phyloP scores from a whole-genome alignment of 495 filamentous ascomycete species.

The Corynascus novoguineensis region DNA sequence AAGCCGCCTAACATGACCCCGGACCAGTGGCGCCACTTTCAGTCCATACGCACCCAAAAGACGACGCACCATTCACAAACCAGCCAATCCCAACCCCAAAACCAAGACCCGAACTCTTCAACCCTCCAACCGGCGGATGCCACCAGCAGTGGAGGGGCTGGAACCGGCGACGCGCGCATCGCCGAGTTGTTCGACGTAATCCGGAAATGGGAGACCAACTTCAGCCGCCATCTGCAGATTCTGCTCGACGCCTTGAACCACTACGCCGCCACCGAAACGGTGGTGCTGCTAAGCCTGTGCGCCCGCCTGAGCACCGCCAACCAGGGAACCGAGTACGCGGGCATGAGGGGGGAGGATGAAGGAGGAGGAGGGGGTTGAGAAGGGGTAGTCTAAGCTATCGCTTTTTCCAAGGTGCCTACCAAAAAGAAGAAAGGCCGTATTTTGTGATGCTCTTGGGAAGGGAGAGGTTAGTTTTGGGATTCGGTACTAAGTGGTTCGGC shows the following conservation, averaged over 20 bases:
- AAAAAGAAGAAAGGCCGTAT: too few relatives aligned
- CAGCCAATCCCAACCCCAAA: not conserved
- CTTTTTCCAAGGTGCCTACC: too few relatives aligned
- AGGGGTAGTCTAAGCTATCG: not conserved
- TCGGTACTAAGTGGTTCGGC: too few relatives aligned
- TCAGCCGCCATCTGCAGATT: slow-evolving; percentile 83
- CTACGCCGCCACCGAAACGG: slow-evolving; percentile 94
- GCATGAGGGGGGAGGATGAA: slow-evolving; percentile 45
- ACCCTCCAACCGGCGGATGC: not conserved
- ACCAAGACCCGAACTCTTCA: slow-evolving; percentile 9
- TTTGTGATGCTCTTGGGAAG: too few relatives aligned
- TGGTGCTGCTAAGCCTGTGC: slow-evolving; percentile 82
- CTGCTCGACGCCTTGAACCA: slow-evolving; percentile 91
- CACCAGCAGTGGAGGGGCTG: not conserved
- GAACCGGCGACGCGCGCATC: slow-evolving; percentile 42
- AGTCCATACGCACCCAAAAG: slow-evolving; percentile 35
- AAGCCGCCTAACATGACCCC: slow-evolving; percentile 49
- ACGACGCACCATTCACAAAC: not conserved
- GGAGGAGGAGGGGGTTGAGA: slow-evolving; percentile 1
- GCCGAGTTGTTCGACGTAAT: slow-evolving; percentile 79
- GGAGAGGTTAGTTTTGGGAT: too few relatives aligned
- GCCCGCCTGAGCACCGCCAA: slow-evolving; percentile 69
- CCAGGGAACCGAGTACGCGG: slow-evolving; percentile 56
- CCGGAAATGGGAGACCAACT: slow-evolving; percentile 84
- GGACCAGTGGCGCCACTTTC: slow-evolving; percentile 48